These are phyloP conservation scores for Erodium moschatum DNA, from an alignment of 441 rosid genomes.

Conservation along the genomic window DNA sequence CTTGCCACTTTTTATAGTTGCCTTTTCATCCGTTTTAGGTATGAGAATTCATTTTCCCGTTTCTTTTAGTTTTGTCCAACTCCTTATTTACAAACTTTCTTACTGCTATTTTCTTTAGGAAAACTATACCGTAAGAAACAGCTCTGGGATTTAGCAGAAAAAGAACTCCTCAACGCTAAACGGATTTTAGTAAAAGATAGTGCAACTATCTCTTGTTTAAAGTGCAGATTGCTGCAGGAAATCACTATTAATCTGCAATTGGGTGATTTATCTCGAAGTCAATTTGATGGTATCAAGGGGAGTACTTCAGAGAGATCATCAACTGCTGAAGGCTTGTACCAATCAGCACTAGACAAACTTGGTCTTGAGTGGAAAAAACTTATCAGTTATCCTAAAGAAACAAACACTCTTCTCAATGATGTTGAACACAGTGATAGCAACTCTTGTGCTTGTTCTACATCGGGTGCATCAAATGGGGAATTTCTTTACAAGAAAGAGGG, in stretches of 20 bases:
- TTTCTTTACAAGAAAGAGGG: constrained; percentile 18
- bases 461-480: constrained; percentile 18
- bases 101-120: constrained; percentile 32
- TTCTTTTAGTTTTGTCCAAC: constrained; percentile 4
- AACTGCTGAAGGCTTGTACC: constrained; percentile 52
- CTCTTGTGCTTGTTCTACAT: constrained; percentile 14
- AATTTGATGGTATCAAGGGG: constrained; percentile 22
- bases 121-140: constrained; percentile 57
- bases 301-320: constrained; percentile 32
- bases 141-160: constrained; percentile 54
- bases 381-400: constrained; percentile 30
- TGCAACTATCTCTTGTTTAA: constrained; percentile 40
- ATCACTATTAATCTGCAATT: constrained; percentile 49
- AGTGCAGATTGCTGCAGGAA: constrained; percentile 59
- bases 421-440: constrained; percentile 25
- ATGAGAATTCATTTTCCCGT: constrained; percentile 13
- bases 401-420: constrained; percentile 20
- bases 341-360: constrained; percentile 50
- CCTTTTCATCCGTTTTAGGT: constrained; percentile 81
- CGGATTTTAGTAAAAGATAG: constrained; percentile 31
- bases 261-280: constrained; percentile 54
- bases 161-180: constrained; percentile 57
- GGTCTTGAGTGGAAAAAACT: constrained; percentile 53
- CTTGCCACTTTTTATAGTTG: constrained; percentile 50
- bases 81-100: constrained; percentile 13